phyloP scores from a whole-genome alignment of 257 asterid species.

The Voacanga thouarsii region DNA sequence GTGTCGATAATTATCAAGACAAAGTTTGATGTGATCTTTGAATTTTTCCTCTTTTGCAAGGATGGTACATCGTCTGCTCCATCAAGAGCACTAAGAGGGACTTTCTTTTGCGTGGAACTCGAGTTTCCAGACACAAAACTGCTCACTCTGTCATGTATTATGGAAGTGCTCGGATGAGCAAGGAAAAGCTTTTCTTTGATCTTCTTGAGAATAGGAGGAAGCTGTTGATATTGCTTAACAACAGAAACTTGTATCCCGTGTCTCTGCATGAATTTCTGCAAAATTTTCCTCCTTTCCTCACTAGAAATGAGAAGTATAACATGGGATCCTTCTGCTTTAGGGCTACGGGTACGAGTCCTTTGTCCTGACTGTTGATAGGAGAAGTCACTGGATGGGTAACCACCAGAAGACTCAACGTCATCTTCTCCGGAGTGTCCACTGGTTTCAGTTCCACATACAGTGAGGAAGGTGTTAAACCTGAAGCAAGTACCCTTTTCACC shows the following conservation, averaged over 20 bases:
- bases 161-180: slow-evolving; percentile 25
- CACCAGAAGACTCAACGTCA: slow-evolving; percentile 28
- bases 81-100: slow-evolving; percentile 48
- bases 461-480: slow-evolving; percentile 23
- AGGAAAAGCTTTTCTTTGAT: slow-evolving; percentile 28
- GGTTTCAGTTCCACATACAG: neutral
- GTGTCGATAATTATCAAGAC: slow-evolving; percentile 52
- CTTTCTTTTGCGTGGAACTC: slow-evolving; percentile 37
- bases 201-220: slow-evolving; percentile 38
- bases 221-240: slow-evolving; percentile 42
- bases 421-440: slow-evolving; percentile 5
- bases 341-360: slow-evolving; percentile 22
- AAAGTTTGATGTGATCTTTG: slow-evolving; percentile 9
- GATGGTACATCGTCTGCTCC: slow-evolving; percentile 26
- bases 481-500: slow-evolving; percentile 26
- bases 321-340: slow-evolving; percentile 39
- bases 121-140: slow-evolving; percentile 22
- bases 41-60: slow-evolving; percentile 16
- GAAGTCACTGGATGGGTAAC: slow-evolving; percentile 16
- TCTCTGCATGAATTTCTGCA: slow-evolving; percentile 45
- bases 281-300: slow-evolving; percentile 39
- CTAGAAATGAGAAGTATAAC: slow-evolving; percentile 52
- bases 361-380: slow-evolving; percentile 26
- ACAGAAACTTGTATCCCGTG: slow-evolving; percentile 49
- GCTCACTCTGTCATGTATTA: slow-evolving; percentile 16